phyloP scores from a whole-genome alignment of 1,139 yeast species.

The Yamadazyma mexicana region DNA sequence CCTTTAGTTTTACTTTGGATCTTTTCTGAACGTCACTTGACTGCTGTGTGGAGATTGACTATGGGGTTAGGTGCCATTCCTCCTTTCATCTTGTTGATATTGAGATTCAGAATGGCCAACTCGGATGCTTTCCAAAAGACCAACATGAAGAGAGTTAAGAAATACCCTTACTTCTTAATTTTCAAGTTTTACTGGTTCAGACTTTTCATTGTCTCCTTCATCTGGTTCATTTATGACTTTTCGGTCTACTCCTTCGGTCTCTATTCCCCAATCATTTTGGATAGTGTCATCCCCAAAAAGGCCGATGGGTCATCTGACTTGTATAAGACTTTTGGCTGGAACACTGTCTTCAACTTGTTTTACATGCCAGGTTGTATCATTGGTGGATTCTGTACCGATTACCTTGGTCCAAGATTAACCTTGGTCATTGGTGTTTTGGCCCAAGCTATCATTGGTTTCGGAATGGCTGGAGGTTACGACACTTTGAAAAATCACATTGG shows the following conservation, averaged over 20 bases:
- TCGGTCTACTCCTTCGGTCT: constrained; percentile 85
- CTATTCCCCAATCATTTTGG: constrained; percentile 69
- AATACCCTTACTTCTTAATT: constrained; percentile 66
- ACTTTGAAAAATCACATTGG: constrained; percentile 61
- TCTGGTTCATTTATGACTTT: constrained; percentile 93
- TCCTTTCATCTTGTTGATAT: constrained; percentile 72
- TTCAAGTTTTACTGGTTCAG: constrained; percentile 87
- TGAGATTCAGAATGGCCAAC: constrained; percentile 76
- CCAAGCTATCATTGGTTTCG: constrained; percentile 82
- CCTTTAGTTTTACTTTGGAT: constrained; percentile 88
- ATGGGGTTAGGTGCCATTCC: constrained; percentile 91
- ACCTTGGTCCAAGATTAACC: constrained; percentile 83
- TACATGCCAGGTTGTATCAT: constrained; percentile 86
- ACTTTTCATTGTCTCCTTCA: constrained; percentile 62
- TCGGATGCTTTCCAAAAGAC: constrained; percentile 68
- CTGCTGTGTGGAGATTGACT: constrained; percentile 90
- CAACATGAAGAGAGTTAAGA: constrained; percentile 60
- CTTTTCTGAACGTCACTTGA: constrained; percentile 65
- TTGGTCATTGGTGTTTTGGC: constrained; percentile 63
- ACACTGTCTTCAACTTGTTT: constrained; percentile 81
- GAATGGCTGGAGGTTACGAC: constrained; percentile 74
- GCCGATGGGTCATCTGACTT: constrained; percentile 46
- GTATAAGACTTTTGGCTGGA: constrained; percentile 88
- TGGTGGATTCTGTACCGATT: constrained; percentile 84
- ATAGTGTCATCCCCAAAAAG: constrained; percentile 49